Evolutionary conservation across 1,284 basidiomycete species (phyloP), one percentile per base, ranked within the genome.

Genomic region (Cryptococcus sp.): DNA sequence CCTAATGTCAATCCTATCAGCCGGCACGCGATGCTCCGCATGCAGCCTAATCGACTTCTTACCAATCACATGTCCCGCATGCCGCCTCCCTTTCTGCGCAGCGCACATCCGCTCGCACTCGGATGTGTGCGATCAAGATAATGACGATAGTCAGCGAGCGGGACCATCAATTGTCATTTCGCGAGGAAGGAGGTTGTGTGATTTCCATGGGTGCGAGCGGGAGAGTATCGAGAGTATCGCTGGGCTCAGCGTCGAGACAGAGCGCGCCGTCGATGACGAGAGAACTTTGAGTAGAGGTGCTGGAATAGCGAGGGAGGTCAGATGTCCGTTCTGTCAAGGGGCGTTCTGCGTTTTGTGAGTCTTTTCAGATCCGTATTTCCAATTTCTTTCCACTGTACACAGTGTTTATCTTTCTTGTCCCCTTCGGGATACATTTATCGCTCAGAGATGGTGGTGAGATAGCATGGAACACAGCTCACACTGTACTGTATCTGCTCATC

Each of bases 21-120:
- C 73, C 15, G 75, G 75, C 8, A n/a, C 50, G 5, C 45, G 56
- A 22, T 77, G 75, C 57, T 26, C 58, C 4, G 10, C 61, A 5
- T 77, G 75, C 58, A 17, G 55, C 1, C 52, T 69, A 4, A 62
- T 74, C 48, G 75, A 77, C 54, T 77, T 77, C 54, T 65, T 77
- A n/a, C 75, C 74, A 1, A 64, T 70, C 26, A 57, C 49, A 3
- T 77, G 75, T 49, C 59, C 63, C 5, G 37, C 37, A 8, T 77
- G 75, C 55, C 8, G 46, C 3, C 50, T 60, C 11, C 29, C 53
- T 6, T 76, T 68, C 65, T 77, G 75, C 58, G 40, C 40, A 6
- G 34, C 55, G 1, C 75, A 77, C 52, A 66, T 77, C 29, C 55
- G 60, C 17, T 40, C 57, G 0, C 74, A 76, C 46, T 40, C 57